A percentile compares a stretch with the other conserved stretches of the same genome.
phyloP scores from a whole-genome alignment of 192 early-diverging fungal species.

The Linnemannia exigua region DNA sequence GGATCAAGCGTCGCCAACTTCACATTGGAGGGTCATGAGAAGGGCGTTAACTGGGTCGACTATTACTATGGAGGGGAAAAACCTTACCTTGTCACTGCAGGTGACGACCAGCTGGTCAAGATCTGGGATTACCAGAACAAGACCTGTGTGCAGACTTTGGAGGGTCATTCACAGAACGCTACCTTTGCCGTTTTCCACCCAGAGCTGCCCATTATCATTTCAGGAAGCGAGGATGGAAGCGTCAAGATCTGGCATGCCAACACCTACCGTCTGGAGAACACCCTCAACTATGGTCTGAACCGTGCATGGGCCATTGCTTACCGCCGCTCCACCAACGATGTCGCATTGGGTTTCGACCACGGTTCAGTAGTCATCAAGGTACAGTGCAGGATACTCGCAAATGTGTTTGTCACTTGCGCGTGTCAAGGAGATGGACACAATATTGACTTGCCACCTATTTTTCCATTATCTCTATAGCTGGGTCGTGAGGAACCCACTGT shows the following conservation, averaged over 20 bases:
- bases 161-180: slow-evolving; percentile 97
- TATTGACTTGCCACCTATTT: background rate
- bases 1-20: slow-evolving; percentile 96
- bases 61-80: slow-evolving; percentile 99
- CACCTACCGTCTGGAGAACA: slow-evolving; percentile 97
- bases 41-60: slow-evolving; percentile 98
- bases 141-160: slow-evolving; percentile 98
- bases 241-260: slow-evolving; percentile 98
- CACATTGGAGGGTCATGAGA: slow-evolving; percentile 97
- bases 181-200: slow-evolving; percentile 94
- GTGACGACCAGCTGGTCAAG: slow-evolving; percentile 94
- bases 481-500: slow-evolving; percentile 97
- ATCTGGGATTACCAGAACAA: slow-evolving; percentile 99
- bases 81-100: slow-evolving; percentile 96
- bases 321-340: slow-evolving; percentile 88
- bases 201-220: slow-evolving; percentile 95
- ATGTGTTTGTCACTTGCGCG: background rate
- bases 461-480: slow-evolving; percentile 53
- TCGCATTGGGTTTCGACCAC: slow-evolving; percentile 97
- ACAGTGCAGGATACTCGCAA: background rate
- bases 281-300: slow-evolving; percentile 98
- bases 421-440: background rate
- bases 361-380: slow-evolving; percentile 93
- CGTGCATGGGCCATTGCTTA: slow-evolving; percentile 96
- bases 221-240: slow-evolving; percentile 95